Conservation (phyloP, 1,284 basidiomycete genomes). For the Mrakiaceae sp. region DNA sequence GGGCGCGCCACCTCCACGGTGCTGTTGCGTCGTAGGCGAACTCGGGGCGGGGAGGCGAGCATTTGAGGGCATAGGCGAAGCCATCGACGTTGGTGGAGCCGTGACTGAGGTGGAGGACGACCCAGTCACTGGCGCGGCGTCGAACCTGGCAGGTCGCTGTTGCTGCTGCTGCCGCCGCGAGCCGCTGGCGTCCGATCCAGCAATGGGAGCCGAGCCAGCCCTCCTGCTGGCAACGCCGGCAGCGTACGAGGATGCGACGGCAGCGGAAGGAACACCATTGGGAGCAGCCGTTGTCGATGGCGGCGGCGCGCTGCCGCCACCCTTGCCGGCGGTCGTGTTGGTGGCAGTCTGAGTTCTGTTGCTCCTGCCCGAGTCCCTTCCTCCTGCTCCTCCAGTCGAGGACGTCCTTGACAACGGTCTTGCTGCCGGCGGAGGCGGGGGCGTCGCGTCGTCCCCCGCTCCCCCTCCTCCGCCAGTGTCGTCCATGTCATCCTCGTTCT, state of each 20-base stretch:
- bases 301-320: background rate
- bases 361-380: background rate
- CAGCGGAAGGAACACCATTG: too few species aligned
- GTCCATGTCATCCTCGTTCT: conserved; percentile 21
- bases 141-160: too few species aligned
- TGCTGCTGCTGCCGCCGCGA: too few species aligned
- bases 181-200: too few species aligned
- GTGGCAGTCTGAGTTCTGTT: background rate
- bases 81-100: background rate
- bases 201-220: too few species aligned
- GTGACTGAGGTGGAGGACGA: background rate
- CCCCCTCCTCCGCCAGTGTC: conserved; percentile 4
- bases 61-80: background rate
- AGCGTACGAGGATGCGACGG: too few species aligned
- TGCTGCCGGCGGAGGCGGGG: background rate
- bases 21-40: too few species aligned
- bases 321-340: background rate
- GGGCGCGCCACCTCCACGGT: background rate
- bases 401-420: background rate
- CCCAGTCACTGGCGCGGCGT: too few species aligned
- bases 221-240: too few species aligned
- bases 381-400: background rate
- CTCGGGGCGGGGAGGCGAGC: background rate
- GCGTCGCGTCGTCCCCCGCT: background rate
- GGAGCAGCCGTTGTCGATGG: background rate